Conservation (phyloP, 768 basidiomycete species). For the Suillus subaureus region DNA sequence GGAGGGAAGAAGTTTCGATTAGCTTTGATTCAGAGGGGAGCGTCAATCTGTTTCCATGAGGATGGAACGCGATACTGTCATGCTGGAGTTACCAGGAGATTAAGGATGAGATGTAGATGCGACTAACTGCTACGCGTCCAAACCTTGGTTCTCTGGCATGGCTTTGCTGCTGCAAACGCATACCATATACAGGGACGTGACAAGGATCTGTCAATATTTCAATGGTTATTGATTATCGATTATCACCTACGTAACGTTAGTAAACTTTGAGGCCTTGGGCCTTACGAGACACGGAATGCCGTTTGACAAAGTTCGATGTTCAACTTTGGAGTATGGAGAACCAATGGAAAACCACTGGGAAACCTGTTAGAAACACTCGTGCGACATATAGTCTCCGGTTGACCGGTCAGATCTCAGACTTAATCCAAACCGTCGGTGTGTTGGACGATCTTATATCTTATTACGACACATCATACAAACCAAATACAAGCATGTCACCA, state of each 20-base stretch:
- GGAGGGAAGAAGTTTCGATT: not conserved
- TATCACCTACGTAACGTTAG: not conserved
- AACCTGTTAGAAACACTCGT: not conserved
- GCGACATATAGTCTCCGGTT: not conserved
- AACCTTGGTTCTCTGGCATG: not conserved
- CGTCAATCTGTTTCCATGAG: not conserved
- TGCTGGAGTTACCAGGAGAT: not conserved
- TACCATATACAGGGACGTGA: not conserved
- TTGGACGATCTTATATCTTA: not conserved
- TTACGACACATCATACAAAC: not conserved
- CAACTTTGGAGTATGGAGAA: not conserved
- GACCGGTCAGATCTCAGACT: not conserved
- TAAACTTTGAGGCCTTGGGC: not conserved
- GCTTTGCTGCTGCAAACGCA: not conserved
- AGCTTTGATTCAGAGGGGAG: not conserved
- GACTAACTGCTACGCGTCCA: not conserved
- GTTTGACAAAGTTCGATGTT: not conserved
- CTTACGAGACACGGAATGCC: slow-evolving; percentile 3
- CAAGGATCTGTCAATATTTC: not conserved
- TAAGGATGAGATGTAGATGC: not conserved
- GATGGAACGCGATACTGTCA: not conserved
- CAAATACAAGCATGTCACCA: not conserved
- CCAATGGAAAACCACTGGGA: not conserved
- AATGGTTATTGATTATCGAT: too few species aligned
- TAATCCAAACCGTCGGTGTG: not conserved